Base-by-base conservation (phyloP, 2,329 filamentous ascomycete species). In the Penicillium hordei region DNA sequence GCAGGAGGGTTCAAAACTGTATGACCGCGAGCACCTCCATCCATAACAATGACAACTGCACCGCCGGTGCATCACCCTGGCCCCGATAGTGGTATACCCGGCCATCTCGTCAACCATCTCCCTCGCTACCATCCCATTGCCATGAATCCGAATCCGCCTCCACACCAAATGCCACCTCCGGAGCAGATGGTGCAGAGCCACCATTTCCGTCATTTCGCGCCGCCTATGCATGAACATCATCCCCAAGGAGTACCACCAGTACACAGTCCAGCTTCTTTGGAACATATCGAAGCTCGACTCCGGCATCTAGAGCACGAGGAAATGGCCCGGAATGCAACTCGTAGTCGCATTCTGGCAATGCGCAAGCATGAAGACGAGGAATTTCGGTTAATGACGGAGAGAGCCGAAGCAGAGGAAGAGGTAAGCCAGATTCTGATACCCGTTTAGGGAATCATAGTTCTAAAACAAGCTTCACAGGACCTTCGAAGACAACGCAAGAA, bases 341-440 rank as follows among this genome's bases (percentile, higher is more conserved):
- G 74, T 48, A 73, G 68, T 48, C 72, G 74, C 49, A 59, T 75
- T 33, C 66, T 76, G 50, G 69, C 71, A 13, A 64, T 75, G 27
- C 70, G 74, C 40, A 76, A 75, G 60, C 72, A 72, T 15, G 74
- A 76, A 55, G 74, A 76, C 52, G 75, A 76, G 39, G 74, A 75
- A 39, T 76, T 76, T 45, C 71, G 73, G 56, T 67, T 70, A 63
- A 67, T 76, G 65, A 75, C 74, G 2, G 73, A 75, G 57, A 68
- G 65, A 63, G 74, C 74, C 10, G 74, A 76, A 58, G 69, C 65
- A 12, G 74, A 76, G 62, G 74, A 76, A 69, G 73, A 75, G 70
- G 75, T 76, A 72, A 61, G 64, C 42, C 57, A 36, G 17, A 29
- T n/a, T 13, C 39, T 4, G 29, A 36, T 23, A 31, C 38, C 25